Evolutionary conservation across 805 yeast species (phyloP).

Genomic region (Candida palmyrensis): DNA sequence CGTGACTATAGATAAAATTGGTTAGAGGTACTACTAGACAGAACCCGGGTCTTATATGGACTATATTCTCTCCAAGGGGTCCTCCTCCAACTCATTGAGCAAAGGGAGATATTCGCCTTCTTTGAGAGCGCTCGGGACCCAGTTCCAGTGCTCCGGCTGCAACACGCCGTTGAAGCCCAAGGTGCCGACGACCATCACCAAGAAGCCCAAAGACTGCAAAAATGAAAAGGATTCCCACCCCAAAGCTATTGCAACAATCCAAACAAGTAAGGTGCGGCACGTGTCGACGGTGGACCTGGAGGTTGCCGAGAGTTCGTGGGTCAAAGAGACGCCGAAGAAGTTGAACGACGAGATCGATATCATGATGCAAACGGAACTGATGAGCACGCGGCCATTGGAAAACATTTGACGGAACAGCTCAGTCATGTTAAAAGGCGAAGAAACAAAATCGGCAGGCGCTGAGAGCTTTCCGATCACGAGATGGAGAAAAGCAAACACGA

Average conservation of each 20-base stretch:
- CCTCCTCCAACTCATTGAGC: slow-evolving; percentile 20
- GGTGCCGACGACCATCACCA: slow-evolving; percentile 63
- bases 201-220: slow-evolving; percentile 64
- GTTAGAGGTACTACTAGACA: too few relatives aligned
- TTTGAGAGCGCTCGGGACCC: slow-evolving; percentile 45
- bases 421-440: slow-evolving; percentile 52
- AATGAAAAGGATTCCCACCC: slow-evolving; percentile 72
- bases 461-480: slow-evolving; percentile 29
- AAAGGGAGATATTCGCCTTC: slow-evolving; percentile 5
- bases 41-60: too few relatives aligned
- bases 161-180: slow-evolving; percentile 68
- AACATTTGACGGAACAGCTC: slow-evolving; percentile 48
- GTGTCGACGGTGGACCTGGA: slow-evolving; percentile 77
- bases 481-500: slow-evolving; percentile 42
- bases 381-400: slow-evolving; percentile 35
- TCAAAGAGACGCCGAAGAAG: slow-evolving; percentile 66
- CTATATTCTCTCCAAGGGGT: slow-evolving; percentile 24
- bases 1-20: too few relatives aligned
- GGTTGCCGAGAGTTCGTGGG: slow-evolving; percentile 65
- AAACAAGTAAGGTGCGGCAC: slow-evolving; percentile 67
- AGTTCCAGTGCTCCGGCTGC: slow-evolving; percentile 42
- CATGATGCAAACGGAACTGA: slow-evolving; percentile 62
- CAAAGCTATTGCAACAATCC: slow-evolving; percentile 61
- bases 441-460: slow-evolving; percentile 27
- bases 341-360: slow-evolving; percentile 67